Evolutionary conservation across 306 rosid species (phyloP), one percentile per base, ranked within the genome.

Genomic region (Malus sylvestris): DNA sequence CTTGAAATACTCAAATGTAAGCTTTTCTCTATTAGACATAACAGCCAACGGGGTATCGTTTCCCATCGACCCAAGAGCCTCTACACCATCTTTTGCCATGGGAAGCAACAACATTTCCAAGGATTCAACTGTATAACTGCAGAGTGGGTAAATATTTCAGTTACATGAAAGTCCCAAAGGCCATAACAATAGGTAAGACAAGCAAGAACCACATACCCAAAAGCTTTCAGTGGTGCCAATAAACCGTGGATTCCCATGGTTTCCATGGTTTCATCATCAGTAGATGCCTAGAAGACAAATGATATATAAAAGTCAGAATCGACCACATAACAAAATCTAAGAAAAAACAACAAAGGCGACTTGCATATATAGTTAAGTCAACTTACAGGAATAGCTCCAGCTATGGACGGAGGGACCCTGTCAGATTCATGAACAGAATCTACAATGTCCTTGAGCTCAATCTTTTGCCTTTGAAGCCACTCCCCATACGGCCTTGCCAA

Each of bases 11-110:
- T 96, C 96, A 40, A 96, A 96, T 53, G 97, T 88, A 62, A 96
- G 93, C 77, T 96, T 96, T 69, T 92, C 97, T 80, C 97, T 87
- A 6, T 82, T 86, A 81, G 99, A 96, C 97, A 96, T 96, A 68
- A 96, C 96, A 82, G 97, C 98, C 79, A 96, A 75, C 7, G 98
- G 99, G 58, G 98, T 88, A 72, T 96, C 99, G 52, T 92, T 96
- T 80, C 99, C 98, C 99, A 96, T 96, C 63, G 99, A 96, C 68
- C 99, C 99, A 85, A 92, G 99, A 58, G 99, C 96, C 86, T 96
- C 98, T 30, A 71, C 87, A 18, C 96, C 97, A 83, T 96, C 99
- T 80, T 88, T 96, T 76, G 97, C 99, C 99, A 96, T 96, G n/a
- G 98, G 98, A 88, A 96, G 97, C 83, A 96, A 82, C 81, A 96